Evolutionary conservation across 139 green algal species (phyloP), one percentile per base, ranked within the genome.

Genomic region (Axilococcus clingmanii): DNA sequence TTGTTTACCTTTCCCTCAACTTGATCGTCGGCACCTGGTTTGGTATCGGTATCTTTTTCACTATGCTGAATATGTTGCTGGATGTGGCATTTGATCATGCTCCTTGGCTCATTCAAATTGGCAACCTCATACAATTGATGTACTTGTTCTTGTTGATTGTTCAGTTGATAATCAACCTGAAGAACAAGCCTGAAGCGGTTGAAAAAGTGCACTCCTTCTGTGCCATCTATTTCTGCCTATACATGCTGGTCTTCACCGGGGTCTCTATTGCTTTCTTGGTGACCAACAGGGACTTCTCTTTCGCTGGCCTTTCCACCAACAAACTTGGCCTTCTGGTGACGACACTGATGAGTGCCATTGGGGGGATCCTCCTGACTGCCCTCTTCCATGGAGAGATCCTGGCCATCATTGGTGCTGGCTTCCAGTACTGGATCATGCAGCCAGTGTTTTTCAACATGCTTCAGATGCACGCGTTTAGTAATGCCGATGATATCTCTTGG

Each of bases 341-440:
- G 17, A 49, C 45, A 25, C 53, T 65, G 12, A 65, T 71, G 40
- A 43, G 54, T 20, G 52, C 48, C 16, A 55, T 71, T 27, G 55
- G 55, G 20, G 50, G 46, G 37, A 61, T 71, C 30, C 32, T 71
- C 16, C 6, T 71, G 27, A 56, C 55, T 25, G 55, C 41, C 24
- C 36, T 71, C 23, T 37, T 71, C 43, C 63, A 71, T 49, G 63
- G 63, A 31, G 63, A 71, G 47, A 20, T 53, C 11, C 43, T 71
- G 37, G 42, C 54, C 8, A 31, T 71, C 24, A 23, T 52, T 17
- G 51, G 62, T 24, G 46, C 63, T 31, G 55, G 55, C 38, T 38
- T 71, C 25, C 63, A 65, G 33, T 71, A 71, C 48, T 71, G 63
- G 63, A 22, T 71, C 30, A 65, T 71, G 55, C 52, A 63, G 47